Evolutionary conservation across 2,329 filamentous ascomycete species (phyloP).

Genomic region (Sclerotinia borealis): DNA sequence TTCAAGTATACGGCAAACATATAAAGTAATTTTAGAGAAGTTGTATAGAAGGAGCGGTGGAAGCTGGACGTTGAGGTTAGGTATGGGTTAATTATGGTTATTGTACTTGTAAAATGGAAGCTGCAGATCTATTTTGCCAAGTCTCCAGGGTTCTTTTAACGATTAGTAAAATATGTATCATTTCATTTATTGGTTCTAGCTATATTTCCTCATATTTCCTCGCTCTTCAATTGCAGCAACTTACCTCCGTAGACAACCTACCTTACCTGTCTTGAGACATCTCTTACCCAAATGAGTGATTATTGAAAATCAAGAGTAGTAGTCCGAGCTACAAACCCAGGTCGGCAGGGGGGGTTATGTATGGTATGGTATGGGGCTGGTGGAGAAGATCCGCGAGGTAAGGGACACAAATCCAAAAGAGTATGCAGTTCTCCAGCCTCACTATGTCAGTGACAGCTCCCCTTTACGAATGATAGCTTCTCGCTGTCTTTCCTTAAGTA

Average conservation of each 20-base stretch:
- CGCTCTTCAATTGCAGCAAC: no score
- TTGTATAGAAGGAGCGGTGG: constrained; percentile 7
- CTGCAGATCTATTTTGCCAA: background rate
- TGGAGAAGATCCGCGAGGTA: background rate
- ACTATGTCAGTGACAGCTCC: background rate
- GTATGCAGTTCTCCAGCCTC: background rate
- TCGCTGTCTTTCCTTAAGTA: background rate
- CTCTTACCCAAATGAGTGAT: background rate
- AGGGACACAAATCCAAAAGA: background rate
- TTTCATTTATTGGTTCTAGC: background rate
- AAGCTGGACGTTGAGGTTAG: constrained; percentile 6
- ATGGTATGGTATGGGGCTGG: background rate
- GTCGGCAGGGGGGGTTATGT: background rate
- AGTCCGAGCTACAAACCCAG: background rate
- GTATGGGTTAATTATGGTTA: no score
- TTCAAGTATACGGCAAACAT: background rate
- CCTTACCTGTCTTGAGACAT: constrained; percentile 1
- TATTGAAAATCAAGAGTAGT: background rate
- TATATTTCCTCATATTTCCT: no score
- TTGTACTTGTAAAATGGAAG: background rate
- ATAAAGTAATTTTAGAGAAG: background rate
- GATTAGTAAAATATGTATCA: background rate
- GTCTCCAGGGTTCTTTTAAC: background rate
- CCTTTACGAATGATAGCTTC: background rate
- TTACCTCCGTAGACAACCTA: no score